phyloP scores from a whole-genome alignment of 2,329 filamentous ascomycete genomes.

The Ceratocystiopsis minuta region DNA sequence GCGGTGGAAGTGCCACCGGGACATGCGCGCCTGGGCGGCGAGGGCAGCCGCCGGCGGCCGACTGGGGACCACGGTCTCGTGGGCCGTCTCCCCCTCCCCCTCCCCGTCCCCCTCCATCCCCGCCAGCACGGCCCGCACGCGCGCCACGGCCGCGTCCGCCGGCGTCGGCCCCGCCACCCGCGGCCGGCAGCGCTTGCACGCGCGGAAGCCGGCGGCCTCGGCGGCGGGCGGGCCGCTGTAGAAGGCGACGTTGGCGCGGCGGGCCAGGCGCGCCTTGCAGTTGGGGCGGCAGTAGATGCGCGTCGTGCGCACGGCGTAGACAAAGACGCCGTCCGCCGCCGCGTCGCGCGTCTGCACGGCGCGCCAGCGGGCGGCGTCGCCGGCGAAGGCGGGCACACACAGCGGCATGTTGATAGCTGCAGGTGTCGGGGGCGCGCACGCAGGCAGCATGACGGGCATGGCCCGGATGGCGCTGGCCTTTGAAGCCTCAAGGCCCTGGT shows the following conservation, averaged over 20 bases:
- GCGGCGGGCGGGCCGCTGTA: slow-evolving; percentile 28
- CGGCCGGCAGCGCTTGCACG: slow-evolving; percentile 40
- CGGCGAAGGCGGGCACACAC: too few relatives aligned
- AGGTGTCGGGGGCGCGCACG: too few relatives aligned
- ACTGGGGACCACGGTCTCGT: slow-evolving; percentile 14
- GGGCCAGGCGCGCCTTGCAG: slow-evolving; percentile 41
- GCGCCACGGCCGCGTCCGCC: slow-evolving; percentile 24
- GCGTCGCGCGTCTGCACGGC: slow-evolving; percentile 19
- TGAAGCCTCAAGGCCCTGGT: too few relatives aligned
- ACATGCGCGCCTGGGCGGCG: slow-evolving; percentile 31
- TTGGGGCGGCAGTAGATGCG: slow-evolving; percentile 41
- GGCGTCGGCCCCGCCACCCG: slow-evolving; percentile 20
- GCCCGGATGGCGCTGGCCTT: too few relatives aligned
- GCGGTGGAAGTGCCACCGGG: slow-evolving; percentile 39
- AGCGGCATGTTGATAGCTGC: too few relatives aligned
- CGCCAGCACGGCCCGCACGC: slow-evolving; percentile 15
- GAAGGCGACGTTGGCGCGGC: slow-evolving; percentile 41
- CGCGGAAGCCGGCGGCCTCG: slow-evolving; percentile 27
- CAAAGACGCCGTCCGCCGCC: slow-evolving; percentile 20
- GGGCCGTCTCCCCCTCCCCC: slow-evolving; percentile 6
- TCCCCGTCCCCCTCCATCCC: slow-evolving; percentile 12
- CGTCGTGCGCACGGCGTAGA: slow-evolving; percentile 27
- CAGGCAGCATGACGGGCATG: too few relatives aligned
- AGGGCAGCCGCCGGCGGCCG: slow-evolving; percentile 15
- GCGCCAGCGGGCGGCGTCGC: slow-evolving; percentile 18